Evolutionary conservation across 371 early-diverging fungal species (phyloP).

Genomic region (Mortierella sp.): DNA sequence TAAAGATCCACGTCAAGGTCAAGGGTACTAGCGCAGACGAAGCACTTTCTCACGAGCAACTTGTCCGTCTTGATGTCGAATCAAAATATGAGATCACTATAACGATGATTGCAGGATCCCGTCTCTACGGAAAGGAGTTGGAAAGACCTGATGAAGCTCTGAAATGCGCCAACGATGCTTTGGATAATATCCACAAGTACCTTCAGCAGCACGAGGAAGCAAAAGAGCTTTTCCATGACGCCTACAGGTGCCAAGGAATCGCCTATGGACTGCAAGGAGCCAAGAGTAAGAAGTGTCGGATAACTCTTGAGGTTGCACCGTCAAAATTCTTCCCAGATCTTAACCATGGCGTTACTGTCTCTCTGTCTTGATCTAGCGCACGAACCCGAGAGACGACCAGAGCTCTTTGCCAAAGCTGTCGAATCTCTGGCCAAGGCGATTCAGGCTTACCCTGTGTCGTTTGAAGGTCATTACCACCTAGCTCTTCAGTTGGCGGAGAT

Average conservation of each 20-base stretch:
- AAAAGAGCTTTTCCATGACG: slow-evolving; percentile 47
- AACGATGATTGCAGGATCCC: slow-evolving; percentile 59
- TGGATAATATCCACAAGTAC: slow-evolving; percentile 47
- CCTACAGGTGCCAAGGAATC: slow-evolving; percentile 66
- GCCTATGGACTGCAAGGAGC: slow-evolving; percentile 49
- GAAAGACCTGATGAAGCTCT: slow-evolving; percentile 59
- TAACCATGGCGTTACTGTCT: no score
- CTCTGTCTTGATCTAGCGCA: slow-evolving; percentile 54
- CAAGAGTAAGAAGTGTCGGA: no score
- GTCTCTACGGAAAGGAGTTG: slow-evolving; percentile 64
- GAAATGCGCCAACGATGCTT: slow-evolving; percentile 62
- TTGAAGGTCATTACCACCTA: slow-evolving; percentile 79
- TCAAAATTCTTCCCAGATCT: no score
- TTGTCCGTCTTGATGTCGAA: slow-evolving; percentile 38
- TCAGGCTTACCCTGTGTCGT: slow-evolving; percentile 56
- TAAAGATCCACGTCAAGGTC: slow-evolving; percentile 55
- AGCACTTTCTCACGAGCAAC: slow-evolving; percentile 36
- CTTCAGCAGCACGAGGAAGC: slow-evolving; percentile 32
- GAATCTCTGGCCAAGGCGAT: slow-evolving; percentile 67
- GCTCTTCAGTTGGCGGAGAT: slow-evolving; percentile 85
- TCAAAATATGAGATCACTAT: slow-evolving; percentile 55
- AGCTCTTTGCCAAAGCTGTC: slow-evolving; percentile 73
- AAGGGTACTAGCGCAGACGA: slow-evolving; percentile 21
- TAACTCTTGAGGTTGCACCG: no score
- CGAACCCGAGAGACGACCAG: slow-evolving; percentile 72